Conservation (phyloP, 129 eudicot genomes). For the Tanacetum coccineum region DNA sequence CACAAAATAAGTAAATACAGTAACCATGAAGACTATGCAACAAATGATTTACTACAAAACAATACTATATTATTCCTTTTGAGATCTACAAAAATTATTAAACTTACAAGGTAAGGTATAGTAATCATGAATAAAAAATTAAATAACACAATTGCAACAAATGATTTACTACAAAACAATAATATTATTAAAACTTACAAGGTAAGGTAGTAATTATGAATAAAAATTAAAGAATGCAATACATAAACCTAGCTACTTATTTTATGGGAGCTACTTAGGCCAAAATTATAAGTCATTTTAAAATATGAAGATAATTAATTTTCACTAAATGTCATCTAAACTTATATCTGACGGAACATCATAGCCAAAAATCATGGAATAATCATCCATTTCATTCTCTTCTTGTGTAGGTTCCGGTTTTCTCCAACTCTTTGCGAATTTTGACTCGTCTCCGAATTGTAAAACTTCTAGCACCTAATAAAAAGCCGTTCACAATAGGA, state of each 20-base stretch:
- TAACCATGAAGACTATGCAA: not conserved
- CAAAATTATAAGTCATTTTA: conserved; percentile 10
- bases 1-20: no score
- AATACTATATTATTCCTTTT: no score
- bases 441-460: conserved; percentile 52
- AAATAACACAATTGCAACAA: conserved; percentile 5
- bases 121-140: not conserved
- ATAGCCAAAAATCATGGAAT: conserved; percentile 84
- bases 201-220: not conserved
- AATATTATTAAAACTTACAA: not conserved
- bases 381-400: conserved; percentile 62
- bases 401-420: conserved; percentile 40
- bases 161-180: not conserved
- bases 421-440: conserved; percentile 45
- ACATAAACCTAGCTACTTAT: conserved; percentile 6
- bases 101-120: not conserved
- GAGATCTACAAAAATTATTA: not conserved
- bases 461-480: conserved; percentile 58
- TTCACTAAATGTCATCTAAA: conserved; percentile 51
- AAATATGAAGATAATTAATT: conserved; percentile 10
- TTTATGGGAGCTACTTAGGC: conserved; percentile 16
- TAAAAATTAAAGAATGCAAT: conserved; percentile 15
- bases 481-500: conserved; percentile 3
- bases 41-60: not conserved
- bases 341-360: conserved; percentile 60